phyloP scores from a whole-genome alignment of 345 rosid genomes.

The Limnanthes douglasii region DNA sequence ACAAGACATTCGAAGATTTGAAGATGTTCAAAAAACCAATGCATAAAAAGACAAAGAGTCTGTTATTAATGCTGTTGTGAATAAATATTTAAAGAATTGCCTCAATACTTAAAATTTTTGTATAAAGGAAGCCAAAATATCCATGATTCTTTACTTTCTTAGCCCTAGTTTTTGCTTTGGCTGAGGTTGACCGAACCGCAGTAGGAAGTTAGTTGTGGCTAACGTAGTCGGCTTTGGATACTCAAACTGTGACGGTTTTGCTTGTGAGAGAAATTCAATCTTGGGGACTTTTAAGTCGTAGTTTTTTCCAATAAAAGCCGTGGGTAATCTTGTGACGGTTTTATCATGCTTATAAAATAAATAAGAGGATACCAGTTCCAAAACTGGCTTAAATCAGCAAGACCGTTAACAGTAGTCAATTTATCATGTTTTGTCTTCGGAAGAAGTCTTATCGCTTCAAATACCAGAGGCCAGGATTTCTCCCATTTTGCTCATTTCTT shows the following conservation, averaged over 20 bases:
- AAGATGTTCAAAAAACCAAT: too few species aligned
- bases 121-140: too few species aligned
- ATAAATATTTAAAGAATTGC: too few species aligned
- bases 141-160: too few species aligned
- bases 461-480: slow-evolving; percentile 96
- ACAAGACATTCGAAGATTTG: too few species aligned
- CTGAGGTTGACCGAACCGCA: slow-evolving; percentile 94
- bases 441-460: slow-evolving; percentile 73
- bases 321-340: slow-evolving; percentile 96
- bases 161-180: slow-evolving; percentile 89
- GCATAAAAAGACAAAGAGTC: too few species aligned
- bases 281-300: slow-evolving; percentile 88
- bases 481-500: slow-evolving; percentile 99
- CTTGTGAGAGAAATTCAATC: slow-evolving; percentile 85
- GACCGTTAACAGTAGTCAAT: slow-evolving; percentile 90
- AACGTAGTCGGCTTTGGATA: slow-evolving; percentile 90
- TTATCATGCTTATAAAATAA: slow-evolving; percentile 74
- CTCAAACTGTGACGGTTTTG: slow-evolving; percentile 89
- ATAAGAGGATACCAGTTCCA: slow-evolving; percentile 99
- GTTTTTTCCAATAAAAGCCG: slow-evolving; percentile 88
- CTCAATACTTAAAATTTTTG: too few species aligned
- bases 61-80: too few species aligned
- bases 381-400: slow-evolving; percentile 95
- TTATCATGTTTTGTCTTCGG: slow-evolving; percentile 96
- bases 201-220: slow-evolving; percentile 80